phyloP scores from a whole-genome alignment of 345 rosid genomes.

The Acer yangbiense region DNA sequence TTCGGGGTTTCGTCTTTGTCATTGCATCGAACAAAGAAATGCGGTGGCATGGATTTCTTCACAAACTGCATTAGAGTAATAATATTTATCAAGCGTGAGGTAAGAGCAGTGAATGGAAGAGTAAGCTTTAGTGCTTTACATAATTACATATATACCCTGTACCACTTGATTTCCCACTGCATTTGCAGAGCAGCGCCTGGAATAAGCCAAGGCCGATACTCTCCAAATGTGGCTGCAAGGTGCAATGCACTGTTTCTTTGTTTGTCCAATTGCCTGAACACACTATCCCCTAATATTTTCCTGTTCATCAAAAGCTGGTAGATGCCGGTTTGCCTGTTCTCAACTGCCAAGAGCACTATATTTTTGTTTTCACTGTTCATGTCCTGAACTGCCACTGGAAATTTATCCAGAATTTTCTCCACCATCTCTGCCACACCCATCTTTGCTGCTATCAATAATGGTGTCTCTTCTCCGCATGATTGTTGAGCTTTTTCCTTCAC shows the following conservation, averaged over 20 bases:
- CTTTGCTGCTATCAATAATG: constrained; percentile 21
- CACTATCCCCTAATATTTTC: neutral
- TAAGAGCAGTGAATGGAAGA: neutral
- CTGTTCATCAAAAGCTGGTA: constrained; percentile 9
- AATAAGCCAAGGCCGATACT: constrained; percentile 17
- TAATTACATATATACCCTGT: constrained; percentile 7
- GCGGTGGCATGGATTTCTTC: constrained; percentile 26
- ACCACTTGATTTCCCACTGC: constrained; percentile 39
- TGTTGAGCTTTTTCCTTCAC: neutral
- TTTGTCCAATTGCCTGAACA: constrained; percentile 17
- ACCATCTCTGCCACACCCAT: constrained; percentile 22
- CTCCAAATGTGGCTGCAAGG: constrained; percentile 22
- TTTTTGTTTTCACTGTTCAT: constrained; percentile 17
- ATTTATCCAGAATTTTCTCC: constrained; percentile 14
- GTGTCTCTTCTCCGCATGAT: neutral
- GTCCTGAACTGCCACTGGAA: constrained; percentile 24
- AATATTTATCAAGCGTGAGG: neutral
- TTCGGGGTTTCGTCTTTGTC: constrained; percentile 19
- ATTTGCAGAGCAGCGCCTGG: constrained; percentile 31
- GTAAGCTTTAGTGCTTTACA: neutral
- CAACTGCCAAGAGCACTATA: constrained; percentile 25
- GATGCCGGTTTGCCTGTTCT: constrained; percentile 21
- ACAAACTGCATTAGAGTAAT: constrained; percentile 27
- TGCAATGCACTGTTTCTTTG: constrained; percentile 29
- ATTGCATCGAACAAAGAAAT: constrained; percentile 20